phyloP scores from a whole-genome alignment of 2,329 filamentous ascomycete species.

The Arthroderma sp. region DNA sequence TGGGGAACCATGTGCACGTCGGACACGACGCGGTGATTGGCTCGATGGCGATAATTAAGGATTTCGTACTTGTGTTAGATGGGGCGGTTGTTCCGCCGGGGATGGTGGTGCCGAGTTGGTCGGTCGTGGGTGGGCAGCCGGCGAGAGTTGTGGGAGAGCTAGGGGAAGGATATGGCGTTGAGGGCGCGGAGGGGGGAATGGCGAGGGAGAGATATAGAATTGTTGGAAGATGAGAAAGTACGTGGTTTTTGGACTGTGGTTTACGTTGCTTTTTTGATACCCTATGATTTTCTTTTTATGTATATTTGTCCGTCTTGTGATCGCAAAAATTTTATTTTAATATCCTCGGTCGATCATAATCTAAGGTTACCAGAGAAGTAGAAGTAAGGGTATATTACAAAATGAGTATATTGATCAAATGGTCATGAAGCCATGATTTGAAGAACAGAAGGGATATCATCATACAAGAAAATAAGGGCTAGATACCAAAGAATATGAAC shows the following conservation, averaged over 20 bases:
- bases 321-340: not conserved
- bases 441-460: conserved; percentile 34
- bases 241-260: no score
- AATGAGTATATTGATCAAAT: conserved; percentile 4
- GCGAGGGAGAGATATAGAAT: conserved; percentile 29
- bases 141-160: conserved; percentile 71
- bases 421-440: conserved; percentile 1
- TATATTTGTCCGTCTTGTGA: not conserved
- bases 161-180: conserved; percentile 33
- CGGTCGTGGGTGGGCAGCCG: conserved; percentile 73
- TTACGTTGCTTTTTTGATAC: not conserved
- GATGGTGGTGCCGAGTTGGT: conserved; percentile 88
- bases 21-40: conserved; percentile 64
- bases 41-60: conserved; percentile 83
- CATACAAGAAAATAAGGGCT: conserved; percentile 11
- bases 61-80: conserved; percentile 79
- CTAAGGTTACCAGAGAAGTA: not conserved
- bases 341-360: not conserved
- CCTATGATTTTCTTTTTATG: not conserved
- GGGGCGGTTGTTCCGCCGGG: conserved; percentile 70
- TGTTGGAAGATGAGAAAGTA: conserved; percentile 20
- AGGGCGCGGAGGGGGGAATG: conserved; percentile 32
- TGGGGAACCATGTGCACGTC: conserved; percentile 78
- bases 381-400: conserved; percentile 10
- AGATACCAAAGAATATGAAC: not conserved